These are phyloP conservation scores for Aspergillus sp. DNA, from an alignment of 2,329 filamentous ascomycete genomes.

Conservation along the genomic window DNA sequence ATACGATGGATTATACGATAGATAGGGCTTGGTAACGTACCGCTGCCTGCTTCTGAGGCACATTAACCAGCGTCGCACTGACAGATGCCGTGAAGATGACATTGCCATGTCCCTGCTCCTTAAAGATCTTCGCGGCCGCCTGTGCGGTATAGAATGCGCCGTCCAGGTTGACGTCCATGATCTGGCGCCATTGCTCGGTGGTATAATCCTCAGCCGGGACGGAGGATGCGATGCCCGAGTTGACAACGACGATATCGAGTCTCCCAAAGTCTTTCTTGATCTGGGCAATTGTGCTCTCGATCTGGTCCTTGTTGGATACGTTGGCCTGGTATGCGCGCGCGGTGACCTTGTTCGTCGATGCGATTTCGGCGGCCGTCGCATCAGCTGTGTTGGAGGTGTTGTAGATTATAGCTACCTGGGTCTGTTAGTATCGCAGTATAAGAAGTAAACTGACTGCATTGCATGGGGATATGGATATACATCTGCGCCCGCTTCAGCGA, in stretches of 20 bases:
- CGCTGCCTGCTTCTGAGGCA: conserved; percentile 40
- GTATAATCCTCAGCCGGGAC: conserved; percentile 42
- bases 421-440: too few relatives aligned
- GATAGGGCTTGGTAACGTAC: conserved; percentile 14
- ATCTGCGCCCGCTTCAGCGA: conserved; percentile 41
- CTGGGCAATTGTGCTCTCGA: conserved; percentile 32
- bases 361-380: conserved; percentile 26
- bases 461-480: conserved; percentile 14
- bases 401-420: conserved; percentile 35
- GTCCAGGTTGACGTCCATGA: conserved; percentile 41
- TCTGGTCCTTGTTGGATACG: conserved; percentile 29
- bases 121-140: conserved; percentile 39
- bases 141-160: conserved; percentile 42
- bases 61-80: conserved; percentile 40
- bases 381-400: conserved; percentile 27
- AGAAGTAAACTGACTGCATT: too few relatives aligned
- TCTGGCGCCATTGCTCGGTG: conserved; percentile 40
- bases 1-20: not conserved
- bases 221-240: conserved; percentile 37
- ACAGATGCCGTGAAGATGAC: conserved; percentile 42
- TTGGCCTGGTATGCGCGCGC: conserved; percentile 37
- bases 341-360: conserved; percentile 25
- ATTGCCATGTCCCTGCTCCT: conserved; percentile 32
- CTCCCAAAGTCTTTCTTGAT: conserved; percentile 43
- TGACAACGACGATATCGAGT: conserved; percentile 49